A percentile compares a stretch with the other conserved stretches of the same genome.
These are phyloP conservation scores for Fonsecaea multimorphosa DNA, from an alignment of 2,329 filamentous ascomycete species.

Conservation along the genomic window DNA sequence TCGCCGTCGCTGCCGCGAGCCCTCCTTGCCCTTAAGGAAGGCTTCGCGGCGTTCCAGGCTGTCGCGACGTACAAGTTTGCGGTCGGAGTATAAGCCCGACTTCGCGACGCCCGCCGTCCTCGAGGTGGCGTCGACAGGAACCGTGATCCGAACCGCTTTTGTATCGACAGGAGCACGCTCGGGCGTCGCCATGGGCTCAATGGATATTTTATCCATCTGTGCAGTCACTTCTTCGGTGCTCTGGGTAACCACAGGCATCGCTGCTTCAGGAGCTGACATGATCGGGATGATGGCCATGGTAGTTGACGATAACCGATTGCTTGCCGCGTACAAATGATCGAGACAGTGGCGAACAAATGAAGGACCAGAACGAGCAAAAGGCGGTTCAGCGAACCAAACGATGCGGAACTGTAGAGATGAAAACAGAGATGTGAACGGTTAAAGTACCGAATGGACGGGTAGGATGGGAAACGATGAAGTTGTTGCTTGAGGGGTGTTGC, in stretches of 20 bases:
- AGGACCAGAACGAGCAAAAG: background rate
- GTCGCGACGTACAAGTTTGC: conserved; percentile 63
- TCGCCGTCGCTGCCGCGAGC: conserved; percentile 79
- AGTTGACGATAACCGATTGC: background rate
- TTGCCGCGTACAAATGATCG: background rate
- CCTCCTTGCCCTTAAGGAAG: conserved; percentile 86
- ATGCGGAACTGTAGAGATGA: background rate
- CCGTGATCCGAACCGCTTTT: conserved; percentile 69
- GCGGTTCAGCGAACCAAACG: background rate
- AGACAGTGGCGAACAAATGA: background rate
- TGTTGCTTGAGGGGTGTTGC: conserved; percentile 5
- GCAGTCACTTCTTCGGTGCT: conserved; percentile 21
- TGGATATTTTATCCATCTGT: conserved; percentile 28
- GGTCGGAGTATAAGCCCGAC: conserved; percentile 52
- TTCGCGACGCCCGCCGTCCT: conserved; percentile 37
- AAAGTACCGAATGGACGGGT: conserved; percentile 3
- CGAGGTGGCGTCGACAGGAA: conserved; percentile 70
- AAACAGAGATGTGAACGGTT: background rate
- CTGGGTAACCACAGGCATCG: background rate
- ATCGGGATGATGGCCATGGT: conserved; percentile 34
- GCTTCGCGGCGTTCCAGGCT: conserved; percentile 73
- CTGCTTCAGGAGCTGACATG: conserved; percentile 21
- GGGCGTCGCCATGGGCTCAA: conserved; percentile 9
- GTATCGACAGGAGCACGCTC: conserved; percentile 40
- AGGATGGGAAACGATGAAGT: conserved; percentile 5